Conservation (phyloP, 2,329 filamentous ascomycete species). For the Fusarium austroafricanum region DNA sequence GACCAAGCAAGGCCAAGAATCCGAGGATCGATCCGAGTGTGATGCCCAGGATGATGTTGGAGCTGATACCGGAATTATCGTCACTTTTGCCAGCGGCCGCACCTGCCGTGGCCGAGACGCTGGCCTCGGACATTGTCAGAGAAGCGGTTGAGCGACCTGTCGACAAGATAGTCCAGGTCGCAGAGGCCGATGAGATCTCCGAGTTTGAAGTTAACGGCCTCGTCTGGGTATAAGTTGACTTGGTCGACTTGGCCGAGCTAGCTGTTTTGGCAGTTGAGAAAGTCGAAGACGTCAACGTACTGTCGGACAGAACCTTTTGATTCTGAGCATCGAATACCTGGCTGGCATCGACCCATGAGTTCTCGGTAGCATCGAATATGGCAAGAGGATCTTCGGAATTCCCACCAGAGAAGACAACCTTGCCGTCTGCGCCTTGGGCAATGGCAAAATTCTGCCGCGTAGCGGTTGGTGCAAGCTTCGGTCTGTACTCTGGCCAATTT, state of each 20-base stretch:
- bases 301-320: constrained; percentile 53
- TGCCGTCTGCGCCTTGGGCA: constrained; percentile 72
- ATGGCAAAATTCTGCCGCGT: constrained; percentile 74
- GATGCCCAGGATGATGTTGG: constrained; percentile 77
- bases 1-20: constrained; percentile 73
- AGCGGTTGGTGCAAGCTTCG: constrained; percentile 71
- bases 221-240: constrained; percentile 44
- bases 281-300: background rate
- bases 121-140: constrained; percentile 43
- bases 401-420: constrained; percentile 84
- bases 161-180: constrained; percentile 39
- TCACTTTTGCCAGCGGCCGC: constrained; percentile 39
- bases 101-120: constrained; percentile 35
- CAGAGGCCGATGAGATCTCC: constrained; percentile 38
- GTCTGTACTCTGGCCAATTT: constrained; percentile 84
- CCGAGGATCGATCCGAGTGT: constrained; percentile 84
- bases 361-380: constrained; percentile 80
- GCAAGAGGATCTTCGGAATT: constrained; percentile 72
- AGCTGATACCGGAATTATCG: constrained; percentile 50
- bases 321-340: constrained; percentile 66
- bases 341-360: constrained; percentile 81
- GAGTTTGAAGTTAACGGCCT: constrained; percentile 34
- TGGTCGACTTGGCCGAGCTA: constrained; percentile 31
- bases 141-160: constrained; percentile 28
- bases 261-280: constrained; percentile 15